Evolutionary conservation across 257 asterid species (phyloP).

Genomic region (Solanum virginianum): DNA sequence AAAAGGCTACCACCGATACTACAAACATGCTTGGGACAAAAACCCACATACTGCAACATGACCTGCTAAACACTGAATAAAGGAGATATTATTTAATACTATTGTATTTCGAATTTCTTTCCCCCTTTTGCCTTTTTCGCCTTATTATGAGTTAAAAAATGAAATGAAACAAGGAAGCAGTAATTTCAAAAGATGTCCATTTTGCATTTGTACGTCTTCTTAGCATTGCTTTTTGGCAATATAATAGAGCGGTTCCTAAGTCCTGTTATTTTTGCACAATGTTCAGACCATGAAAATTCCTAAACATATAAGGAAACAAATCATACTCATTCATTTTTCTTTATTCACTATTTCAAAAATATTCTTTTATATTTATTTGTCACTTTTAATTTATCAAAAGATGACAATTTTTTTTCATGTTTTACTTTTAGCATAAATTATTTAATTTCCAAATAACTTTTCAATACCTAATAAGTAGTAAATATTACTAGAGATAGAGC

Average conservation of each 20-base stretch:
- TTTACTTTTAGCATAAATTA: too few relatives aligned
- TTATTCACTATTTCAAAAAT: too few relatives aligned
- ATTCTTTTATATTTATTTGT: too few relatives aligned
- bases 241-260: not conserved
- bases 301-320: not conserved
- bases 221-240: conserved; percentile 8
- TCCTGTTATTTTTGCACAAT: conserved; percentile 8
- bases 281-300: conserved; percentile 7
- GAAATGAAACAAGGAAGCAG: not conserved
- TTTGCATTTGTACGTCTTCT: not conserved
- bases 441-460: too few relatives aligned
- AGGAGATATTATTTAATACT: not conserved
- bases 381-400: not conserved
- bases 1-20: not conserved
- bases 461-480: too few relatives aligned
- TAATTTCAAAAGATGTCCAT: conserved; percentile 1
- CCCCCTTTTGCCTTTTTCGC: not conserved
- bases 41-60: not conserved
- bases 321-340: not conserved
- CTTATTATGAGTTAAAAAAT: not conserved
- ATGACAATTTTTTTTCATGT: too few relatives aligned
- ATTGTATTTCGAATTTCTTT: not conserved
- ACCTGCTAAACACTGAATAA: not conserved
- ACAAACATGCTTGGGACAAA: conserved; percentile 2
- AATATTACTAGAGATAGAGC: not conserved